phyloP scores from a whole-genome alignment of 306 rosid genomes.

The Rubus parviflorus region DNA sequence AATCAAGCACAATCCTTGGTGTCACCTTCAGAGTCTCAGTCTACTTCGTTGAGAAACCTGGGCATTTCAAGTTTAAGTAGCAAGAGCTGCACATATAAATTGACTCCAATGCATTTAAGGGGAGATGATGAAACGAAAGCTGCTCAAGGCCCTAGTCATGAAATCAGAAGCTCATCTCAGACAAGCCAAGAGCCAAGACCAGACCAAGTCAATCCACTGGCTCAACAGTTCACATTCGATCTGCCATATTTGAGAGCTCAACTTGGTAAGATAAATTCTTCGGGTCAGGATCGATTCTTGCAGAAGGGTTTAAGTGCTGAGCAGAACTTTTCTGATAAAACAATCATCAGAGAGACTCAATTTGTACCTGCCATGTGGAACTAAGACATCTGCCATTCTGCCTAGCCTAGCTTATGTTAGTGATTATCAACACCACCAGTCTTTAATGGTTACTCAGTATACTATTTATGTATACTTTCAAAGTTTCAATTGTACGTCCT shows the following conservation, averaged over 20 bases:
- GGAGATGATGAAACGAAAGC: slow-evolving; percentile 14
- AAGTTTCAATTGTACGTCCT: no score
- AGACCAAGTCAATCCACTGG: slow-evolving; percentile 21
- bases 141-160: slow-evolving; percentile 9
- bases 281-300: slow-evolving; percentile 18
- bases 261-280: slow-evolving; percentile 37
- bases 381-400: slow-evolving; percentile 13
- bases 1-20: slow-evolving; percentile 14
- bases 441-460: not conserved
- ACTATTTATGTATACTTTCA: no score
- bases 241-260: slow-evolving; percentile 46
- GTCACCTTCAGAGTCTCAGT: slow-evolving; percentile 16
- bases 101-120: not conserved
- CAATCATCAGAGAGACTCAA: slow-evolving; percentile 13
- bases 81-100: slow-evolving; percentile 19
- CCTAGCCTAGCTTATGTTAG: not conserved
- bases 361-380: slow-evolving; percentile 10
- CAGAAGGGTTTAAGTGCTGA: slow-evolving; percentile 12
- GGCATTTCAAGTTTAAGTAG: slow-evolving; percentile 19
- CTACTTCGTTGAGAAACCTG: slow-evolving; percentile 9
- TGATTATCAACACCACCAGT: slow-evolving; percentile 8
- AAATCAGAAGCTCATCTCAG: slow-evolving; percentile 19
- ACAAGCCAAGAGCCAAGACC: slow-evolving; percentile 7
- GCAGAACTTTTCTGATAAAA: slow-evolving; percentile 3
- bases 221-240: slow-evolving; percentile 37